Percentiles rank a stretch among this genome's conserved stretches.
Evolutionary conservation across 257 asterid species (phyloP).

Genomic region (Echites panduratus): DNA sequence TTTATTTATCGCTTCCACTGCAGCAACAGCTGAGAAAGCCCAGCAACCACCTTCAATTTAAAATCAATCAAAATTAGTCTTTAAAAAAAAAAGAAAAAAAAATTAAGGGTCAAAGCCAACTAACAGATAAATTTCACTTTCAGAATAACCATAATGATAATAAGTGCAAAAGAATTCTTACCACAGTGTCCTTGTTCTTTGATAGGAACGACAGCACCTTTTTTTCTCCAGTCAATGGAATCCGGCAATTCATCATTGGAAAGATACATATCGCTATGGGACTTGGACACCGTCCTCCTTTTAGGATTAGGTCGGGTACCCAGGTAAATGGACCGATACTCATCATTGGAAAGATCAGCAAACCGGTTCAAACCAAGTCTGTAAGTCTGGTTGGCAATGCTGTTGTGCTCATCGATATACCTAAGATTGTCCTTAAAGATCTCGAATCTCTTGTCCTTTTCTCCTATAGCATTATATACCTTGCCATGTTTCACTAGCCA

Average conservation of each 20-base stretch:
- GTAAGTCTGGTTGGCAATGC: conserved; percentile 35
- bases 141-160: neutral
- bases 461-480: conserved; percentile 56
- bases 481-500: conserved; percentile 60
- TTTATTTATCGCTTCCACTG: conserved; percentile 32
- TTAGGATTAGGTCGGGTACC: conserved; percentile 36
- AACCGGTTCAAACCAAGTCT: conserved; percentile 63
- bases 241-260: conserved; percentile 56
- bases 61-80: neutral
- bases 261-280: conserved; percentile 34
- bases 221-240: conserved; percentile 69
- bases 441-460: conserved; percentile 52
- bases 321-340: conserved; percentile 45
- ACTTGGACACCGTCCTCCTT: conserved; percentile 20
- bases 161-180: conserved; percentile 10
- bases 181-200: conserved; percentile 82
- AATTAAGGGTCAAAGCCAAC: neutral
- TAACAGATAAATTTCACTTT: neutral
- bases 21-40: conserved; percentile 41
- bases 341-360: conserved; percentile 62
- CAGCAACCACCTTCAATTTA: conserved; percentile 42
- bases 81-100: too few species aligned
- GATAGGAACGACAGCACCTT: conserved; percentile 58
- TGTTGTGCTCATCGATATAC: conserved; percentile 64
- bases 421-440: conserved; percentile 65